These are phyloP conservation scores for Mycena maculata DNA, from an alignment of 768 basidiomycete genomes.

Conservation along the genomic window DNA sequence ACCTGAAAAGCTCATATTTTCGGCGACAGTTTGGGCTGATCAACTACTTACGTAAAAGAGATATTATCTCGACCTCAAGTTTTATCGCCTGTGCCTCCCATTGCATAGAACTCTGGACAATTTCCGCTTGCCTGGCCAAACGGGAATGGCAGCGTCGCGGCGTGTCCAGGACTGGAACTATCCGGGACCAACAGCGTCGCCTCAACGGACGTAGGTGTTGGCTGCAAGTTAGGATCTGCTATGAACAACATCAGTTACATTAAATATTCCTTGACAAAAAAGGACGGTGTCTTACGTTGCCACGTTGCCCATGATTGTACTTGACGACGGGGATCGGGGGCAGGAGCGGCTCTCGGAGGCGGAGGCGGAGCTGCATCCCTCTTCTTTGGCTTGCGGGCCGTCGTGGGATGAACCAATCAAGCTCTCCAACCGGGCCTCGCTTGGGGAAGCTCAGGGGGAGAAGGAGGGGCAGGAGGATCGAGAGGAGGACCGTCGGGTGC, in stretches of 20 bases:
- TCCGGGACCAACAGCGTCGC: constrained; percentile 72
- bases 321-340: constrained; percentile 58
- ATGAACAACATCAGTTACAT: not conserved
- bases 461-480: constrained; percentile 51
- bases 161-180: constrained; percentile 67
- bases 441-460: constrained; percentile 55
- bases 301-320: constrained; percentile 70
- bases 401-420: constrained; percentile 51
- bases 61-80: too few relatives aligned
- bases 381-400: constrained; percentile 58
- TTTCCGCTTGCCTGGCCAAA: too few relatives aligned
- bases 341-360: constrained; percentile 46
- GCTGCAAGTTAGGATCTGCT: constrained; percentile 45
- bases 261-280: not conserved
- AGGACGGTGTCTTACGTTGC: constrained; percentile 65
- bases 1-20: too few relatives aligned
- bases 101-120: too few relatives aligned
- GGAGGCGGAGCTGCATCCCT: constrained; percentile 52
- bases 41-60: too few relatives aligned
- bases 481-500: constrained; percentile 56
- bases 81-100: too few relatives aligned
- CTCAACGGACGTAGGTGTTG: constrained; percentile 71
- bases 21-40: too few relatives aligned
- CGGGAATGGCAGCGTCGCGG: too few relatives aligned
- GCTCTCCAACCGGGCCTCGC: constrained; percentile 74